Percentiles rank a stretch among this genome's conserved stretches.
These are phyloP conservation scores for Lachancea thermotolerans DNA, from an alignment of 805 yeast genomes.

Conservation along the genomic window DNA sequence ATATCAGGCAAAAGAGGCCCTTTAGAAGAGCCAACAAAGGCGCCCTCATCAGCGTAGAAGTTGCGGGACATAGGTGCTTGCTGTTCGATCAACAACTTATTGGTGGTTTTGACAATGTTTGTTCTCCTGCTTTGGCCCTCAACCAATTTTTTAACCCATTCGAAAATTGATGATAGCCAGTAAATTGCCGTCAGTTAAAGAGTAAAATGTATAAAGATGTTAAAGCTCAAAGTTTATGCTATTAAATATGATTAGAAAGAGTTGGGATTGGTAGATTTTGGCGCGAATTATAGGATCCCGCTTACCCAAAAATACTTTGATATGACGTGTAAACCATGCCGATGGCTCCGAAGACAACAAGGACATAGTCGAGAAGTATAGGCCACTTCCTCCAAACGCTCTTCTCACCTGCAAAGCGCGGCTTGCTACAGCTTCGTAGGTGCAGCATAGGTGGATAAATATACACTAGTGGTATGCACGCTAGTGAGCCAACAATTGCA, in stretches of 20 bases:
- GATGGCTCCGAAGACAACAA: conserved; percentile 49
- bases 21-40: neutral
- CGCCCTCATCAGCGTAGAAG: conserved; percentile 3
- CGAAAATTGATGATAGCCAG: too few relatives aligned
- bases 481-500: conserved; percentile 76
- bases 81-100: neutral
- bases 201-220: too few relatives aligned
- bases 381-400: conserved; percentile 24
- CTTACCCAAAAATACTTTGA: conserved; percentile 39
- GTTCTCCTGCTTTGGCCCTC: neutral
- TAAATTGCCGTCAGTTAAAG: too few relatives aligned
- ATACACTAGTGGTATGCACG: conserved; percentile 79
- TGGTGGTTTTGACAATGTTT: neutral
- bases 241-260: too few relatives aligned
- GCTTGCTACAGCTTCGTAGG: conserved; percentile 42
- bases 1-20: conserved; percentile 11
- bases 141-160: too few relatives aligned
- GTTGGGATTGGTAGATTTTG: neutral
- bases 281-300: neutral
- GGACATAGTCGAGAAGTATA: conserved; percentile 39
- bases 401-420: conserved; percentile 10
- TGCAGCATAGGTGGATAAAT: conserved; percentile 81
- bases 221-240: too few relatives aligned
- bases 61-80: conserved; percentile 1
- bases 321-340: conserved; percentile 65